phyloP scores from a whole-genome alignment of 805 yeast species.

The Candida loeiensis region DNA sequence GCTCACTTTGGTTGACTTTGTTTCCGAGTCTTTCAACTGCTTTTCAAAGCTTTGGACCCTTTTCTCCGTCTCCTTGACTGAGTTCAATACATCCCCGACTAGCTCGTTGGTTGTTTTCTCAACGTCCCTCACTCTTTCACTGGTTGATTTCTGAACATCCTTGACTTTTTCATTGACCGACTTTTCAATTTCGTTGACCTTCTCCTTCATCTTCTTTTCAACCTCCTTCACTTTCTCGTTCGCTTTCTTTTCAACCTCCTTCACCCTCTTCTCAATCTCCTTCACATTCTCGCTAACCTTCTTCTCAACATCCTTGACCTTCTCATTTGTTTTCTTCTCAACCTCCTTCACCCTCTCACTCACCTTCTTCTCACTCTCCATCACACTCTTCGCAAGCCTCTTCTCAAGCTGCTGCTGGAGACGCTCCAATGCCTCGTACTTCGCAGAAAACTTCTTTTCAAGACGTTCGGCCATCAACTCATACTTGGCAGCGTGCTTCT shows the following conservation, averaged over 20 bases:
- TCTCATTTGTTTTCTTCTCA: conserved; percentile 1
- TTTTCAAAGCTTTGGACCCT: not conserved
- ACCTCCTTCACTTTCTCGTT: not conserved
- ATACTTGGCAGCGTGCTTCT: too few species aligned
- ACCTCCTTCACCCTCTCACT: not conserved
- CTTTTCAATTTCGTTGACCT: not conserved
- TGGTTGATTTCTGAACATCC: too few species aligned
- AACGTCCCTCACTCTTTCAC: not conserved
- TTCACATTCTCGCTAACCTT: not conserved
- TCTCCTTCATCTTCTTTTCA: too few species aligned
- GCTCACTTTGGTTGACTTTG: too few species aligned
- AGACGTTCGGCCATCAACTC: not conserved
- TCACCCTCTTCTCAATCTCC: conserved; percentile 2
- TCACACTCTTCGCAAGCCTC: not conserved
- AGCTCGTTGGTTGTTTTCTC: not conserved
- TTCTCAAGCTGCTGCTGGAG: not conserved
- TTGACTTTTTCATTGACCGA: not conserved
- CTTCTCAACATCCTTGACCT: not conserved
- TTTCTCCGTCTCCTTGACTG: not conserved
- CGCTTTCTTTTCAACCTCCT: not conserved
- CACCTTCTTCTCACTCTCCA: not conserved
- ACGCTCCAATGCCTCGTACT: not conserved
- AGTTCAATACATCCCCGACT: not conserved
- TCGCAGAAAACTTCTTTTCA: not conserved
- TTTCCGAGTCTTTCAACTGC: not conserved